Conservation (phyloP, 129 eudicot genomes). For the Oenanthe sinensis region DNA sequence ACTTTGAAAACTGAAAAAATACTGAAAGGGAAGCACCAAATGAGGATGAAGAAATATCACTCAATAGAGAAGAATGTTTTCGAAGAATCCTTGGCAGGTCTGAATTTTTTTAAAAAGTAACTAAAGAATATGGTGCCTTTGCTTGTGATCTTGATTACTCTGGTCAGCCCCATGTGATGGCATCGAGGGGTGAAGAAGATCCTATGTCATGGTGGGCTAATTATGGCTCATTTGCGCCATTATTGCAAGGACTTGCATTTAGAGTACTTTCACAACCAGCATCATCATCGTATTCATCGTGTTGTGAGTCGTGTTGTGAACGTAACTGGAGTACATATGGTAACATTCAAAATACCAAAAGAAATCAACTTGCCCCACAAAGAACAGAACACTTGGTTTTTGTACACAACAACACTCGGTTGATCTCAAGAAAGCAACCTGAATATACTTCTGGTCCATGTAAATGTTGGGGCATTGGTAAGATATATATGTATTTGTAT, state of each 20-base stretch:
- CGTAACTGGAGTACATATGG: background rate
- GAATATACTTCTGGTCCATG: background rate
- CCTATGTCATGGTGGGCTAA: background rate
- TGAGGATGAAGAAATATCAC: background rate
- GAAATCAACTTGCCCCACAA: background rate
- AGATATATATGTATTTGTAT: background rate
- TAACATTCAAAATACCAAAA: background rate
- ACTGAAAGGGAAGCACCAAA: background rate
- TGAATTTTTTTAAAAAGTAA: background rate
- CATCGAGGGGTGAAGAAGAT: background rate
- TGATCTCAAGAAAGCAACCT: no score
- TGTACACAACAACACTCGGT: no score
- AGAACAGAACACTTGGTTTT: no score
- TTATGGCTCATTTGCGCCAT: background rate
- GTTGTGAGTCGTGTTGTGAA: background rate
- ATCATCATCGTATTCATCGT: no score
- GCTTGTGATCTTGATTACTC: background rate
- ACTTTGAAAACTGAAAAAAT: no score
- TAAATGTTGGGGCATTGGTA: background rate
- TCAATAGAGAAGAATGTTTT: background rate
- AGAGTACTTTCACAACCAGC: background rate
- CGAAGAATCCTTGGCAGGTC: background rate
- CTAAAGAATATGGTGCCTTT: background rate
- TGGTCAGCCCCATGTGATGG: background rate
- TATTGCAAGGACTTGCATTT: background rate